A percentile compares a stretch with the other conserved stretches of the same genome.
phyloP scores from a whole-genome alignment of 805 yeast genomes.

The Priceomyces haplophilus region DNA sequence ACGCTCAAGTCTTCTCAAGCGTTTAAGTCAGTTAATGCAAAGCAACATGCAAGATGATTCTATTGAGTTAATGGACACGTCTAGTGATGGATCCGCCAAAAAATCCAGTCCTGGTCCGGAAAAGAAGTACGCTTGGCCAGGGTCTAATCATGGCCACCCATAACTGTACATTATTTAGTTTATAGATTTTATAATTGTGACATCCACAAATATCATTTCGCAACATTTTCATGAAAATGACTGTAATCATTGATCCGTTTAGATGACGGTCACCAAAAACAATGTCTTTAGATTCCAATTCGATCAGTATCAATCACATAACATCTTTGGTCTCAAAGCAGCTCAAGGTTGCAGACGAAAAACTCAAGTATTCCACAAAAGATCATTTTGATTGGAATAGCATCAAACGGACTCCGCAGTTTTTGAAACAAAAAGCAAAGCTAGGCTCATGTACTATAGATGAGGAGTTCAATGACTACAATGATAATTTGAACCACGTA shows the following conservation, averaged over 20 bases:
- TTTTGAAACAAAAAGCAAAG: constrained; percentile 26
- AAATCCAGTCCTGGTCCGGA: constrained; percentile 35
- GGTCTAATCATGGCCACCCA: constrained; percentile 66
- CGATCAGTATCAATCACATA: constrained; percentile 5
- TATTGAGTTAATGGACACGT: constrained; percentile 13
- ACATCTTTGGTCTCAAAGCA: constrained; percentile 6
- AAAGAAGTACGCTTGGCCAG: constrained; percentile 59
- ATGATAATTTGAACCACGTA: constrained; percentile 14
- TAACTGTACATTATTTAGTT: constrained; percentile 8
- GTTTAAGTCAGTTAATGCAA: constrained; percentile 13
- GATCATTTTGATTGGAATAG: constrained; percentile 23
- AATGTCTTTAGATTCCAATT: neutral
- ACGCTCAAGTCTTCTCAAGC: constrained; percentile 15
- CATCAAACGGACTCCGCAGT: constrained; percentile 31
- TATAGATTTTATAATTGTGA: neutral
- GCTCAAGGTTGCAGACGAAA: constrained; percentile 9
- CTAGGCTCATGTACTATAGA: constrained; percentile 31
- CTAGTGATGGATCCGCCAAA: constrained; percentile 19
- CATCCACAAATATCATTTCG: constrained; percentile 3
- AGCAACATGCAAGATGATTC: constrained; percentile 12
- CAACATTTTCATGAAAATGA: neutral
- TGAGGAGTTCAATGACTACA: constrained; percentile 33
- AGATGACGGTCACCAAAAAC: neutral
- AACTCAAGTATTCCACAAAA: constrained; percentile 7
- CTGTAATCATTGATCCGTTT: neutral